Evolutionary conservation across 2,329 filamentous ascomycete species (phyloP).

Genomic region (Lasiodiplodia sp.): DNA sequence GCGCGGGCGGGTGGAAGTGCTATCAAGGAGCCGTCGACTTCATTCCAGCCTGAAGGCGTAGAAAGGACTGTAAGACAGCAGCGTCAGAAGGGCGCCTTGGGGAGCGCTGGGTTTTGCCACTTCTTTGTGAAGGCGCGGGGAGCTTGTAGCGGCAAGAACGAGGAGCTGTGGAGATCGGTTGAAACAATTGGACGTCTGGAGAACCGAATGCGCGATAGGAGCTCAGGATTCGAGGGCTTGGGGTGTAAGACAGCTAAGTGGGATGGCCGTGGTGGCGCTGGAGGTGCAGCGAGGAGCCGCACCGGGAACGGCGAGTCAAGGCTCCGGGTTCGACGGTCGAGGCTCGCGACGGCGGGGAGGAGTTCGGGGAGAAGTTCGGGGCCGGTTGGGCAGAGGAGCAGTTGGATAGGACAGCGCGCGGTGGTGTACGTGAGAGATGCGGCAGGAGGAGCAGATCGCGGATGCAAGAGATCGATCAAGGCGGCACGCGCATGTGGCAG

Average conservation of each 20-base stretch:
- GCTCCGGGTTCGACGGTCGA: constrained; percentile 5
- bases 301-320: constrained; percentile 26
- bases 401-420: neutral
- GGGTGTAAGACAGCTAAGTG: constrained; percentile 13
- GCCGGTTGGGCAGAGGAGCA: neutral
- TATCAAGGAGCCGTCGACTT: constrained; percentile 3
- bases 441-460: constrained; percentile 17
- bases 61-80: neutral
- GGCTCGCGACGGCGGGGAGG: constrained; percentile 10
- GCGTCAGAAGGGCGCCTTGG: neutral
- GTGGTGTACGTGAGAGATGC: neutral
- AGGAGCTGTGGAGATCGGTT: neutral
- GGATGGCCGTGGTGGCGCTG: constrained; percentile 14
- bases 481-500: constrained; percentile 18
- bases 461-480: constrained; percentile 22
- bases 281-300: constrained; percentile 24
- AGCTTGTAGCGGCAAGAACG: neutral
- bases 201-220: neutral
- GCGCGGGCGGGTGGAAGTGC: neutral
- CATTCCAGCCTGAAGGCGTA: constrained; percentile 12
- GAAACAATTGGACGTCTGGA: constrained; percentile 2
- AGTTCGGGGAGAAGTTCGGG: neutral
- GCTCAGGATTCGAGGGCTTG: neutral
- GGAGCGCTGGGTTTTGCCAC: constrained; percentile 14
- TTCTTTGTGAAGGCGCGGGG: constrained; percentile 8